Percentiles rank a stretch among this genome's conserved stretches.
These are phyloP conservation scores for Zygosaccharomyces bisporus DNA, from an alignment of 805 yeast genomes.

Conservation along the genomic window DNA sequence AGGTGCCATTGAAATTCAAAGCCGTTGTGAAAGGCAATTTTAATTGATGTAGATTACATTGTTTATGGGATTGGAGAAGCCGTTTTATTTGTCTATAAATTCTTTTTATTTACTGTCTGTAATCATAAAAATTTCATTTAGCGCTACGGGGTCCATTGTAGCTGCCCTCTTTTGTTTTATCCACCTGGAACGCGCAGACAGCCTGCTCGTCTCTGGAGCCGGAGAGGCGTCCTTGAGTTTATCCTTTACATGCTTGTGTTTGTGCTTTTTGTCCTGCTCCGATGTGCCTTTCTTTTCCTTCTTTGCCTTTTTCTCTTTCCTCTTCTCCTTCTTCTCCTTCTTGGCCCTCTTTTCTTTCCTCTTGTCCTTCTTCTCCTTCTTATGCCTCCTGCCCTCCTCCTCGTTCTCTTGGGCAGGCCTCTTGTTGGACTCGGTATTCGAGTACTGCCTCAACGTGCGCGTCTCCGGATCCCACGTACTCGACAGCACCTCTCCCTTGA, in stretches of 20 bases:
- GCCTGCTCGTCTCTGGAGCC: conserved; percentile 46
- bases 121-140: conserved; percentile 91
- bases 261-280: conserved; percentile 29
- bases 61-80: too few species aligned
- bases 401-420: conserved; percentile 32
- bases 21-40: too few species aligned
- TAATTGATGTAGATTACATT: too few species aligned
- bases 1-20: too few species aligned
- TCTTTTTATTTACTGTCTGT: conserved; percentile 36
- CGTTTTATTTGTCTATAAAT: conserved; percentile 2
- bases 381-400: conserved; percentile 15
- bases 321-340: conserved; percentile 27
- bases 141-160: conserved; percentile 80
- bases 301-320: conserved; percentile 34
- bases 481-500: conserved; percentile 74
- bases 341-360: conserved; percentile 28
- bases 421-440: conserved; percentile 29
- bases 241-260: conserved; percentile 31
- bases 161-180: conserved; percentile 89
- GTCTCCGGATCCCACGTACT: conserved; percentile 77
- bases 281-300: conserved; percentile 29
- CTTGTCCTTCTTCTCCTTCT: conserved; percentile 25
- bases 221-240: conserved; percentile 28
- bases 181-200: conserved; percentile 80
- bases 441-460: conserved; percentile 35